Conservation (phyloP, 2,329 filamentous ascomycete species). For the Penicillium freii region DNA sequence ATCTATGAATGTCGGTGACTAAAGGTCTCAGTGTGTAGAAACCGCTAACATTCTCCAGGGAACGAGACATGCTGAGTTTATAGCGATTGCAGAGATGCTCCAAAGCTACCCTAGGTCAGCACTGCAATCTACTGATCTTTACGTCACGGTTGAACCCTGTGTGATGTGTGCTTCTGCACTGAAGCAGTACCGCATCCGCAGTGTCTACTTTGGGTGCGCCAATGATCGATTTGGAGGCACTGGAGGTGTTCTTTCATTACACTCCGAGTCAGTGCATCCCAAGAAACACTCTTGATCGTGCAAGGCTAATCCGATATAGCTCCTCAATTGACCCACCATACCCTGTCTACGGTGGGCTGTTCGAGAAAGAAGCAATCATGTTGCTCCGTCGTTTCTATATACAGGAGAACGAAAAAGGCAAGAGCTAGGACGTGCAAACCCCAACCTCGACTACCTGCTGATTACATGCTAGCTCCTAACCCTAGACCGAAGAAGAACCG, state of each 20-base stretch:
- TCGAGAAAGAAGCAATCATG: slow-evolving; percentile 89
- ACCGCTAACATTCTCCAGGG: slow-evolving; percentile 63
- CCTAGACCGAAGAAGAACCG: slow-evolving; percentile 64
- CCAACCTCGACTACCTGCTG: slow-evolving; percentile 4
- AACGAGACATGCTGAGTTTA: slow-evolving; percentile 91
- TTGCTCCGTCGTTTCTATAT: slow-evolving; percentile 92
- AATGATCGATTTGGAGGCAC: slow-evolving; percentile 98
- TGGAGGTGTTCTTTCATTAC: slow-evolving; percentile 86
- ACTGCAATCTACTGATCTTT: slow-evolving; percentile 73
- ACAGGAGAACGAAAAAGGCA: slow-evolving; percentile 92
- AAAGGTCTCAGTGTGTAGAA: not conserved
- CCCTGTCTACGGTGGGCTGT: slow-evolving; percentile 81
- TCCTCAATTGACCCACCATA: slow-evolving; percentile 75
- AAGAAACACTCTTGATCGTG: not conserved
- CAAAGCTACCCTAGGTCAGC: slow-evolving; percentile 64
- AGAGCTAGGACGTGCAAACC: not conserved
- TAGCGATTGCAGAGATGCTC: slow-evolving; percentile 71
- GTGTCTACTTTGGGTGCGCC: slow-evolving; percentile 90
- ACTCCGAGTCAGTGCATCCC: slow-evolving; percentile 58
- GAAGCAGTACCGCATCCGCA: slow-evolving; percentile 80
- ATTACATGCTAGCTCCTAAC: slow-evolving; percentile 53
- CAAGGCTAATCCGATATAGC: slow-evolving; percentile 40
- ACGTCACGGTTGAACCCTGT: slow-evolving; percentile 97
- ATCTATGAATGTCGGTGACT: slow-evolving; percentile 61
- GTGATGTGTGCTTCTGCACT: slow-evolving; percentile 97